phyloP scores from a whole-genome alignment of 306 rosid genomes.

The Mimosa bimucronata region DNA sequence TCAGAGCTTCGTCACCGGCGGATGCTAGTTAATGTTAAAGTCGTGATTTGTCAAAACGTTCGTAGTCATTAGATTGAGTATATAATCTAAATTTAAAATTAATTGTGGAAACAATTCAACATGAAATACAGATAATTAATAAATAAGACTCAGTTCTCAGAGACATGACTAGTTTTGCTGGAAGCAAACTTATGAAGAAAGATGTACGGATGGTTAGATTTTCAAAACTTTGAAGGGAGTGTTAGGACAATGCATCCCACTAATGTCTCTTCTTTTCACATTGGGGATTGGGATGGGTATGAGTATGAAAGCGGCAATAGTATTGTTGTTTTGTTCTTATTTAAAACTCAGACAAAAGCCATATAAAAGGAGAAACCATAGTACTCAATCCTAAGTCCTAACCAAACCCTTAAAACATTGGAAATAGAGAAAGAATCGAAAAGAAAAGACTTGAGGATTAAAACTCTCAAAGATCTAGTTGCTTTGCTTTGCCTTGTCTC shows the following conservation, averaged over 20 bases:
- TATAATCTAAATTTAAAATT: too few relatives aligned
- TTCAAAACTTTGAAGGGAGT: background rate
- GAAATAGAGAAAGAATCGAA: conserved; percentile 61
- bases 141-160: background rate
- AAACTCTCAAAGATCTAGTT: conserved; percentile 49
- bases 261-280: conserved; percentile 12
- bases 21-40: too few relatives aligned
- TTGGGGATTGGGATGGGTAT: conserved; percentile 2
- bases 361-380: conserved; percentile 48
- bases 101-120: background rate
- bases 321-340: conserved; percentile 20
- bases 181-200: background rate
- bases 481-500: conserved; percentile 47
- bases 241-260: background rate
- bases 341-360: conserved; percentile 40
- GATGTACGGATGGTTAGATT: background rate
- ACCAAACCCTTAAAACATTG: conserved; percentile 62
- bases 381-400: conserved; percentile 37
- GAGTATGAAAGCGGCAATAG: background rate
- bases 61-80: too few relatives aligned
- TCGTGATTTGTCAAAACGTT: too few relatives aligned
- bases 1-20: too few relatives aligned
- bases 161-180: background rate
- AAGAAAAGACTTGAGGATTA: conserved; percentile 51
- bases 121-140: background rate